Evolutionary conservation across 768 basidiomycete species (phyloP), one percentile per base, ranked within the genome.

Genomic region (Leccinum rimulosum): DNA sequence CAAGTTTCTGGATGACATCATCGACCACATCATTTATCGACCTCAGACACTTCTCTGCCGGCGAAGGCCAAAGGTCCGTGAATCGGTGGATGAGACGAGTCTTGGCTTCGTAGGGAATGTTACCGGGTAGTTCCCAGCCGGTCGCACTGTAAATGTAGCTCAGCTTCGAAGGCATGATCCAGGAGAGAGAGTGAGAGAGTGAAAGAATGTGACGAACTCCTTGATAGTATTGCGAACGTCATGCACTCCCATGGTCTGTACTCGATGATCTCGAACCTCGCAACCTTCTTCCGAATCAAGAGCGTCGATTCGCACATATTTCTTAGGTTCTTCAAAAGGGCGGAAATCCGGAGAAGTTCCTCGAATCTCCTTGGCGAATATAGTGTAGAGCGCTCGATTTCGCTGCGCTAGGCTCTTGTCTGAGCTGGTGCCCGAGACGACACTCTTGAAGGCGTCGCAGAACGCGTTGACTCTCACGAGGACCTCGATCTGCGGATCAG

Each of bases 401-500:
- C 58, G 57, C 54, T 77, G 80, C 0, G 74, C 75, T 19, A 82
- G 70, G 1, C 8, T 51, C 64, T 79, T 78, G 58, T 74, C 63
- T 4, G 71, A 65, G 38, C 67, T 62, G 5, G 60, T 55, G 1
- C 79, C 81, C 5, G 68, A 63, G 22, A 79, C 74, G 1, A 60
- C 61, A 3, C 64, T 61, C 25, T 64, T 70, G 48, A 80, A 72
- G 3, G 71, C 77, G 19, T 70, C 64, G 55, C 78, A 82, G 58
- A 88, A 86, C 0, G 63, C 64, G 0, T 70, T 79, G 43, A 85
- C 70, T 9, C 76, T 75, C 4, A 67, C 64, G 3, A 81, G 71
- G 1, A 87, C 72, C 61, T 84, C 81, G 2, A 78, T 75, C 3
- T 77, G 69, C 0, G 83, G 77, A 31, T 84, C 77, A 8, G 60